Base-by-base conservation (phyloP, 176 grass and related monocot species). In the Dactylis glomerata region DNA sequence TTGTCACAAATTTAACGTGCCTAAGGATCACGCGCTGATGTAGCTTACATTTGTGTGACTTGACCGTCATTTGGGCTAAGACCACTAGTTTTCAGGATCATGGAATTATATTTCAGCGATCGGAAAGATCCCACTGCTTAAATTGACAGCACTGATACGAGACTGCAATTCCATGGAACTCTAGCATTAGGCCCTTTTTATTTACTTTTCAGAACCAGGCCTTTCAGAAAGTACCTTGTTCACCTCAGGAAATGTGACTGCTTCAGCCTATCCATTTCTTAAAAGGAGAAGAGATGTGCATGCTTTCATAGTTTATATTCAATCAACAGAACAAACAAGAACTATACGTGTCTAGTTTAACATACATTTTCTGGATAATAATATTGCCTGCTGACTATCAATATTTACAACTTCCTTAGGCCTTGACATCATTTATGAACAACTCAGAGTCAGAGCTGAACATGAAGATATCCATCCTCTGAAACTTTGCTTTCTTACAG, bases 221-320 rank as follows among this genome's bases (percentile, higher is more conserved):
- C 6, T 84, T 75, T 52, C 15, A 34, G 49, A 36, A 83, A 17
- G 59, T 90, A 95, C 93, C 80, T 95, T 92, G 66, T 90, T 76
- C 56, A 92, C 93, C 82, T 90, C 84, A 58, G 93, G 88, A 92
- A 95, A 95, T 77, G 92, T 95, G 75, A 79, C 84, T 44, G 66
- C 70, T 56, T 90, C 93, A 84, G 82, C 36, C 22, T 55, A 83
- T 81, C 85, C 79, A 88, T 66, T 79, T 70, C 93, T 90, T 95
- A 10, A 44, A 44, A 44, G 41, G 41, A 81, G 17, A 64, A 67
- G 41, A 12, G 12, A 67, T 81, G 31, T 36, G 5, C 32, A 26
- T 71, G 66, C 8, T 27, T 51, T 71, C n/a, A 71, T 23, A 71
- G 47, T 57, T 55, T 56, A 71, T 69, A 5, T 27, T 70, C 20